A percentile compares a stretch with the other conserved stretches of the same genome.
Evolutionary conservation across 768 basidiomycete genomes (phyloP).

Genomic region (Postia placenta): DNA sequence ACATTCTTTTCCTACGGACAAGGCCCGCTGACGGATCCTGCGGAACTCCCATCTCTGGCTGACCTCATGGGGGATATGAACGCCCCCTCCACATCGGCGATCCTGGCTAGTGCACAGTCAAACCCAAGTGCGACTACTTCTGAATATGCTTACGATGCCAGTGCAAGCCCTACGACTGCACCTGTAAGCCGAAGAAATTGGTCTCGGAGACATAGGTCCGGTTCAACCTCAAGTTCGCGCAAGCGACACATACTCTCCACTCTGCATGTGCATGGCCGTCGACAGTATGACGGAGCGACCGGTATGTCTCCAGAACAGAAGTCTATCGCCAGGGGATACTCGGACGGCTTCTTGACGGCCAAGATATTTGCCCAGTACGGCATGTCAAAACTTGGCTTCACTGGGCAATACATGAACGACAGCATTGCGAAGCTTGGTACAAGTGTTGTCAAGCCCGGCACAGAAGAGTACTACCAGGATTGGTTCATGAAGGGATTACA

Average conservation of each 20-base stretch:
- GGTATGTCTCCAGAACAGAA: constrained; percentile 14
- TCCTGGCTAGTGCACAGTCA: constrained; percentile 1
- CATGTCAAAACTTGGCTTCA: constrained; percentile 52
- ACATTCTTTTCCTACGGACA: constrained; percentile 51
- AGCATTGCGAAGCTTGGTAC: constrained; percentile 32
- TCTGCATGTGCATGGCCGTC: neutral
- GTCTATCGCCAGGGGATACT: constrained; percentile 41
- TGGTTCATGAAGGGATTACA: constrained; percentile 45
- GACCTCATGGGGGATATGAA: constrained; percentile 15
- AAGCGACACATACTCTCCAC: neutral
- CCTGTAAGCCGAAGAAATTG: neutral
- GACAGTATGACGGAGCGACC: constrained; percentile 1
- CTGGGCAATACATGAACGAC: constrained; percentile 53
- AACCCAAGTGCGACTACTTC: constrained; percentile 1
- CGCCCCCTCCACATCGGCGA: constrained; percentile 9
- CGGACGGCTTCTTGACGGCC: constrained; percentile 52
- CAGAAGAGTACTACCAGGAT: constrained; percentile 37
- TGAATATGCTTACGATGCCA: neutral
- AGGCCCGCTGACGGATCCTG: constrained; percentile 17
- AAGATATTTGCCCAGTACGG: constrained; percentile 45
- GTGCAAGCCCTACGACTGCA: neutral
- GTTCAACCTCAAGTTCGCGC: neutral
- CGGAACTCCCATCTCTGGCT: constrained; percentile 18
- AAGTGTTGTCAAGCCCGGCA: constrained; percentile 28
- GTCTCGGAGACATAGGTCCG: neutral